These are phyloP conservation scores for Brettanomyces bruxellensis DNA, from an alignment of 805 yeast genomes.

Conservation along the genomic window DNA sequence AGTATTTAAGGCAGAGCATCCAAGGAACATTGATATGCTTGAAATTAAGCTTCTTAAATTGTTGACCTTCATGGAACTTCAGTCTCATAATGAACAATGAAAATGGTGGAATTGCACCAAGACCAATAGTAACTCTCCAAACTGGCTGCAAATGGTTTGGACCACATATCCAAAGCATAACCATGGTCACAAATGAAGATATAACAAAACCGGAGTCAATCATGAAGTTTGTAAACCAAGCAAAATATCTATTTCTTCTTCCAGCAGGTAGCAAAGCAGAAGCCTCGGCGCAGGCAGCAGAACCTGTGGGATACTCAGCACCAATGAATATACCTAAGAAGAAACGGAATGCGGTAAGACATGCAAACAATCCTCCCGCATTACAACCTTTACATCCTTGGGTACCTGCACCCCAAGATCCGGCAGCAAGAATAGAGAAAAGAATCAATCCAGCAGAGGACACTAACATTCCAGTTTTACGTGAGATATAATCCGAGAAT, in stretches of 20 bases:
- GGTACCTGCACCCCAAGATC: slow-evolving; percentile 72
- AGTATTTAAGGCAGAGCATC: slow-evolving; percentile 60
- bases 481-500: slow-evolving; percentile 68
- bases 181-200: slow-evolving; percentile 79
- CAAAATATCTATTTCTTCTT: slow-evolving; percentile 78
- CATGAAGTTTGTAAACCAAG: slow-evolving; percentile 82
- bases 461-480: slow-evolving; percentile 75
- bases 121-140: slow-evolving; percentile 86
- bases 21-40: slow-evolving; percentile 59
- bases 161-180: slow-evolving; percentile 74
- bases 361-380: slow-evolving; percentile 71
- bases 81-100: slow-evolving; percentile 70
- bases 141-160: slow-evolving; percentile 64
- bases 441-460: slow-evolving; percentile 70
- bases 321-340: slow-evolving; percentile 90
- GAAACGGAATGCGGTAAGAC: slow-evolving; percentile 75
- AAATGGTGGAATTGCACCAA: slow-evolving; percentile 85
- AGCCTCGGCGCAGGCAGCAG: slow-evolving; percentile 91
- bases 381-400: slow-evolving; percentile 31
- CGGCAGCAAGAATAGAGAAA: slow-evolving; percentile 73
- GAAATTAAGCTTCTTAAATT: slow-evolving; percentile 63
- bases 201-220: slow-evolving; percentile 83
- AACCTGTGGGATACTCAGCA: slow-evolving; percentile 90
- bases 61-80: slow-evolving; percentile 64
- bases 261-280: slow-evolving; percentile 73